phyloP scores from a whole-genome alignment of 1,284 basidiomycete genomes.

The Salmacisia buchloeana region DNA sequence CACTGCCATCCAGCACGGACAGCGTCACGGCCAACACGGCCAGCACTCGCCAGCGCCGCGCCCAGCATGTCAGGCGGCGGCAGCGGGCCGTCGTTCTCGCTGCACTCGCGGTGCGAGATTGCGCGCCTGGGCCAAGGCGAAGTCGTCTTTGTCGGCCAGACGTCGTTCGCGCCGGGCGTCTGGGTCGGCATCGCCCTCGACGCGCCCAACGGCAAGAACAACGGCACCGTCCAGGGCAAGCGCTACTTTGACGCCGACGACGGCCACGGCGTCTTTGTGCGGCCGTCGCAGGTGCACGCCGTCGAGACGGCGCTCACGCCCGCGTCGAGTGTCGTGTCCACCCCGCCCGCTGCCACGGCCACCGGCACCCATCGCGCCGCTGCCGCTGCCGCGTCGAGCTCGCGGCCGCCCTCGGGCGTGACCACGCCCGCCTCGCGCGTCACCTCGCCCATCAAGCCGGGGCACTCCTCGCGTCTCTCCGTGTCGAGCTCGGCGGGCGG shows the following conservation, averaged over 20 bases:
- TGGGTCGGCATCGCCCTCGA: conserved; percentile 91
- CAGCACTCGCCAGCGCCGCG: no score
- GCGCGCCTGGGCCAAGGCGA: conserved; percentile 64
- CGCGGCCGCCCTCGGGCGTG: background rate
- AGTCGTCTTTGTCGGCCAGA: conserved; percentile 76
- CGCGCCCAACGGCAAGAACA: conserved; percentile 78
- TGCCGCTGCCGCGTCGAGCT: background rate
- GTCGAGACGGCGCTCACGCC: background rate
- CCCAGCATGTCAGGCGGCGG: background rate
- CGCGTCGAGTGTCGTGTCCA: background rate
- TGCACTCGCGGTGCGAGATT: conserved; percentile 15
- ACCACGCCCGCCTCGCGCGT: background rate
- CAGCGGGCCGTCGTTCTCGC: background rate
- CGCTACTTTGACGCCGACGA: conserved; percentile 77
- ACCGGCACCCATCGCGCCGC: background rate
- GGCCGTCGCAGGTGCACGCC: conserved; percentile 75
- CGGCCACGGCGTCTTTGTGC: conserved; percentile 80
- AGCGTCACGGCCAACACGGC: no score
- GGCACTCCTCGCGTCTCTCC: background rate
- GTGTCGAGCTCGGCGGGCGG: background rate
- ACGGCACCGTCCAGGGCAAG: conserved; percentile 78
- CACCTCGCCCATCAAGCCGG: background rate
- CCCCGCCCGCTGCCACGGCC: background rate
- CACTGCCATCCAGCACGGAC: no score
- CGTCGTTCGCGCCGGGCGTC: conserved; percentile 78